These are phyloP conservation scores for Globisporangium nagaii DNA, from an alignment of 352 stramenopile species.

Conservation along the genomic window DNA sequence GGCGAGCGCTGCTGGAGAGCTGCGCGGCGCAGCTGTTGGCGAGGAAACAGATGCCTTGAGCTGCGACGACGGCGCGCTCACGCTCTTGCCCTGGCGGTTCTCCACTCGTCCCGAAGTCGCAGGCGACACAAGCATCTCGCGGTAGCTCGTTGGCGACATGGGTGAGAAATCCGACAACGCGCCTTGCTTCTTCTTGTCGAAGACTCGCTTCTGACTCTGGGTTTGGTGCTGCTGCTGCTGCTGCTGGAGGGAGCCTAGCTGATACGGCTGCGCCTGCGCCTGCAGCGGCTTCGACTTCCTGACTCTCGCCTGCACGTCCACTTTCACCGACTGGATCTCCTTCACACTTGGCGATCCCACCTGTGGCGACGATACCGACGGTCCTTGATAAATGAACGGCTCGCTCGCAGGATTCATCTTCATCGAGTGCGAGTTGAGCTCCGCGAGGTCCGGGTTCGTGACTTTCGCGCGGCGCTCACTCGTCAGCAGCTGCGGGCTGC, in stretches of 20 bases:
- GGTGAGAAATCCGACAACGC: neutral
- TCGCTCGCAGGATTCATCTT: constrained; percentile 29
- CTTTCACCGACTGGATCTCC: constrained; percentile 14
- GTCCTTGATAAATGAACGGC: neutral
- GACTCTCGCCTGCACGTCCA: constrained; percentile 23
- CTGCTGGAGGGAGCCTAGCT: constrained; percentile 11
- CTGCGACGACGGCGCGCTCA: neutral
- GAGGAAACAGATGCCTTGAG: neutral
- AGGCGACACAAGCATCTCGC: constrained; percentile 4
- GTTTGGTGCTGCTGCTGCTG: constrained; percentile 12
- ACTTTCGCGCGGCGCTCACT: constrained; percentile 5
- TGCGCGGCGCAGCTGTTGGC: neutral
- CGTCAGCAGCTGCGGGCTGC: constrained; percentile 1
- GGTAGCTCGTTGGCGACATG: constrained; percentile 4
- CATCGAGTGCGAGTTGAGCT: constrained; percentile 68
- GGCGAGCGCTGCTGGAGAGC: neutral
- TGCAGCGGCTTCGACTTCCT: constrained; percentile 13
- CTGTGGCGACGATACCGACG: neutral
- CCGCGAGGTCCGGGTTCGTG: constrained; percentile 46
- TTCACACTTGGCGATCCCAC: neutral
- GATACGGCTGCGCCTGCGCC: neutral
- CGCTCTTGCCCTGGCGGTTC: neutral
- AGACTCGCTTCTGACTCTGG: constrained; percentile 14
- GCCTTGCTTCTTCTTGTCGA: constrained; percentile 10
- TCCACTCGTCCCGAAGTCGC: neutral